These are phyloP conservation scores for Botrytis pseudocinerea DNA, from an alignment of 2,329 filamentous ascomycete species.

Conservation along the genomic window DNA sequence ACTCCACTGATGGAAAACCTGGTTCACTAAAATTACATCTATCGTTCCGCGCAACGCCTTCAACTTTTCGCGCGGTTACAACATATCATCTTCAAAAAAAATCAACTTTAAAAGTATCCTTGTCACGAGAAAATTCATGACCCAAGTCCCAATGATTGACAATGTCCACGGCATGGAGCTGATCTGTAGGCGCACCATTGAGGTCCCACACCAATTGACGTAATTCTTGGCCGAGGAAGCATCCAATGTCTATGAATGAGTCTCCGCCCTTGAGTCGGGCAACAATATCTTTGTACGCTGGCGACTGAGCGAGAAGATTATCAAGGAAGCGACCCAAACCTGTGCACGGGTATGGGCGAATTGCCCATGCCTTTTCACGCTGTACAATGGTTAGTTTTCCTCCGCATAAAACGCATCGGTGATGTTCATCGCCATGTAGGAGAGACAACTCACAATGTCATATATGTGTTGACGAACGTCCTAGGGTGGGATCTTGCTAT, in stretches of 20 bases:
- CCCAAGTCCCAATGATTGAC: constrained; percentile 41
- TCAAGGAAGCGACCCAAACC: constrained; percentile 31
- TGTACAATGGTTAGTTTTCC: not conserved
- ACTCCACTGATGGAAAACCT: constrained; percentile 18
- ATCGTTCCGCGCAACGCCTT: constrained; percentile 1
- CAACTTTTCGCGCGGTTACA: not conserved
- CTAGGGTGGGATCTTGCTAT: constrained; percentile 3
- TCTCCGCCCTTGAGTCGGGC: constrained; percentile 26
- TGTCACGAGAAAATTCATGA: constrained; percentile 44
- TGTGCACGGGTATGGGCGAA: constrained; percentile 30
- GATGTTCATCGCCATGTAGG: not conserved
- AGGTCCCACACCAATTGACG: constrained; percentile 38
- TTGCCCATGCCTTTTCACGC: constrained; percentile 28
- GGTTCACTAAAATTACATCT: constrained; percentile 4
- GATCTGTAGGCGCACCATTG: constrained; percentile 41
- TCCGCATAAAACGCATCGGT: not conserved
- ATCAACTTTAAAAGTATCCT: constrained; percentile 36
- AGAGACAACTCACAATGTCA: constrained; percentile 13
- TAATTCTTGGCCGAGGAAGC: constrained; percentile 44
- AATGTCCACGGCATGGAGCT: constrained; percentile 41
- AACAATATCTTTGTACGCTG: constrained; percentile 27
- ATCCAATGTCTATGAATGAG: constrained; percentile 36
- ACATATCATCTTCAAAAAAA: constrained; percentile 42
- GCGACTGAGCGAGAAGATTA: constrained; percentile 22
- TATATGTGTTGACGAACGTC: constrained; percentile 15